phyloP scores from a whole-genome alignment of 1,284 basidiomycete genomes.

The Cutaneotrichosporon dermatis region DNA sequence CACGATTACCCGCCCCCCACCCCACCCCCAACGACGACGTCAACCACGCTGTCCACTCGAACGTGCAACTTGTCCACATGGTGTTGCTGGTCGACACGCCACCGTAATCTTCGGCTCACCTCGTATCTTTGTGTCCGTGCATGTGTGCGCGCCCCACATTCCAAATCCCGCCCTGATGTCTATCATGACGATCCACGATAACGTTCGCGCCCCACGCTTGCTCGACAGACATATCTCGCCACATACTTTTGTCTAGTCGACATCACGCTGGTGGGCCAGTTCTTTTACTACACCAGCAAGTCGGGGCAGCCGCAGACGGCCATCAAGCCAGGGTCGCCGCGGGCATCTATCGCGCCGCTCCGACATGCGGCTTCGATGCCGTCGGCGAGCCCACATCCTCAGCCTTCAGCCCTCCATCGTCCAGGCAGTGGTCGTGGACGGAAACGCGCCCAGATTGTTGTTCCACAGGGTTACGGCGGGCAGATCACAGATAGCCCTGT shows the following conservation, averaged over 20 bases:
- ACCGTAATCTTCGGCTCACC: too few species aligned
- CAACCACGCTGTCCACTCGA: too few species aligned
- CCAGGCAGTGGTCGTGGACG: constrained; percentile 6
- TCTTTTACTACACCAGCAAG: constrained; percentile 60
- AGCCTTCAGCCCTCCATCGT: neutral
- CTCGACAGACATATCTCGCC: constrained; percentile 72
- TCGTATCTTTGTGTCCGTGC: too few species aligned
- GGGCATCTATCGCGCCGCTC: neutral
- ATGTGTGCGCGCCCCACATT: too few species aligned
- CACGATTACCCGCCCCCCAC: too few species aligned
- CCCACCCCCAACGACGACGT: too few species aligned
- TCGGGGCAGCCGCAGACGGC: neutral
- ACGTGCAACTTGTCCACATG: too few species aligned
- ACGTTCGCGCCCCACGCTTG: neutral
- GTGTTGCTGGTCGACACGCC: too few species aligned
- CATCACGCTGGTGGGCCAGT: constrained; percentile 67
- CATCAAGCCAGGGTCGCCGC: constrained; percentile 4
- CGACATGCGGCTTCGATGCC: neutral
- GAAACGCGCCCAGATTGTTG: neutral
- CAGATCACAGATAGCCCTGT: constrained; percentile 6
- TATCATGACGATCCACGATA: too few species aligned
- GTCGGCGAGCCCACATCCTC: neutral
- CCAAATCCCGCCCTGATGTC: too few species aligned
- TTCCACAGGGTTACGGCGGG: neutral
- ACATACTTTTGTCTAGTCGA: constrained; percentile 81